Conservation (phyloP, 768 basidiomycete species). For the Mycena galopus region DNA sequence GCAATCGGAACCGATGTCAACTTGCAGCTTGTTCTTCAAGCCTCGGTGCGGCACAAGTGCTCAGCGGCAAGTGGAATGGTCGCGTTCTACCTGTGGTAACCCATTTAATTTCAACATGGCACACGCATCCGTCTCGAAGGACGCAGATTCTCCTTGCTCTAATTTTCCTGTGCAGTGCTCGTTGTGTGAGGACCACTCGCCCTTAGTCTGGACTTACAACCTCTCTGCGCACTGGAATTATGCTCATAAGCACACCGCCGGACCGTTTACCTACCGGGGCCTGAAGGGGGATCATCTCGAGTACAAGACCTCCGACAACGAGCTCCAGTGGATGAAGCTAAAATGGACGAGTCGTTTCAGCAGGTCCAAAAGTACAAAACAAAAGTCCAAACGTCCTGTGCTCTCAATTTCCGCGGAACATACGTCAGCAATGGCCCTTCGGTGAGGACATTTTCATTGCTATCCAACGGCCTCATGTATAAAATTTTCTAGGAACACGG, state of each 20-base stretch:
- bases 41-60: background rate
- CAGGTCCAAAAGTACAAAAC: background rate
- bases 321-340: background rate
- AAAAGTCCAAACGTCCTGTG: background rate
- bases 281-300: too few relatives aligned
- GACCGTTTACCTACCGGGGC: background rate
- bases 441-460: background rate
- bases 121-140: background rate
- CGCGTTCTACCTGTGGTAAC: background rate
- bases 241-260: background rate
- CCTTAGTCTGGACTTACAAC: slow-evolving; percentile 10
- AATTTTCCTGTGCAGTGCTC: background rate
- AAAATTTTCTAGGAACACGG: too few relatives aligned
- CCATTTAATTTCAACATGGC: background rate
- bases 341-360: background rate
- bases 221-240: background rate
- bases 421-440: background rate
- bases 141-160: slow-evolving; percentile 3
- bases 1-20: background rate
- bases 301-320: background rate
- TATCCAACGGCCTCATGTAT: too few relatives aligned
- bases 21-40: background rate
- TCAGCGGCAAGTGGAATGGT: background rate
- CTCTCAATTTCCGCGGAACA: background rate
- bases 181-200: background rate